A percentile compares a stretch with the other conserved stretches of the same genome.
phyloP scores from a whole-genome alignment of 106 monocot genomes.

The Dioscorea zingiberensis region DNA sequence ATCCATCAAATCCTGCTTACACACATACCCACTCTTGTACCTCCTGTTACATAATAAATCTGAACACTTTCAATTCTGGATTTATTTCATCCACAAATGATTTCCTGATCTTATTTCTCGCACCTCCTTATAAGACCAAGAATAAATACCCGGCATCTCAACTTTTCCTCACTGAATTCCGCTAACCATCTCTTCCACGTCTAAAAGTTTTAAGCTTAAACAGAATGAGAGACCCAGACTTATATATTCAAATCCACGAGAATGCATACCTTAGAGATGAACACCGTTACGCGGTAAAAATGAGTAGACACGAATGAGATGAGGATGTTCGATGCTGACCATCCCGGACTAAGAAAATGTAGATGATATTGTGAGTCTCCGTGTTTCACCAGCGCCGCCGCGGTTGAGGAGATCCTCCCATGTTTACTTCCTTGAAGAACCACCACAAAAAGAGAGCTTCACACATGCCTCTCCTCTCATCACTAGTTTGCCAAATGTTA shows the following conservation, averaged over 20 bases:
- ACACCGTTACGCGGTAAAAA: conserved; percentile 28
- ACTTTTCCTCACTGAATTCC: conserved; percentile 57
- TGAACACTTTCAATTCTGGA: no score
- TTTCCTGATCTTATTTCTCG: no score
- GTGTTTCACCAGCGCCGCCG: conserved; percentile 15
- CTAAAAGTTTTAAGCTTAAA: neutral
- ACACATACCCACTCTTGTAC: conserved; percentile 45
- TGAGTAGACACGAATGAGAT: conserved; percentile 55
- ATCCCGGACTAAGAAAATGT: conserved; percentile 53
- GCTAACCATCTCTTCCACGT: conserved; percentile 73
- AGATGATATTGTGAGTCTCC: conserved; percentile 45
- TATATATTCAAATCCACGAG: neutral
- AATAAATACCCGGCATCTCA: conserved; percentile 40
- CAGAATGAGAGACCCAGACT: neutral
- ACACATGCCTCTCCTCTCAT: no score
- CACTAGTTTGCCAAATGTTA: no score
- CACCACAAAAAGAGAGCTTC: no score
- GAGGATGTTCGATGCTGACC: conserved; percentile 66
- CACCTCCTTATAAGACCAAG: conserved; percentile 83
- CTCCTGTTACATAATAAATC: no score
- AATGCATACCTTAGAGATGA: conserved; percentile 41
- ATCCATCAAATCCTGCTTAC: conserved; percentile 66
- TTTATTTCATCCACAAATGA: no score
- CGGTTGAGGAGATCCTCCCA: no score
- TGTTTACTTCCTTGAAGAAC: no score